A percentile compares a stretch with the other conserved stretches of the same genome.
Evolutionary conservation across 202 grass and related monocot genomes (phyloP).

Genomic region (Setaria italica): DNA sequence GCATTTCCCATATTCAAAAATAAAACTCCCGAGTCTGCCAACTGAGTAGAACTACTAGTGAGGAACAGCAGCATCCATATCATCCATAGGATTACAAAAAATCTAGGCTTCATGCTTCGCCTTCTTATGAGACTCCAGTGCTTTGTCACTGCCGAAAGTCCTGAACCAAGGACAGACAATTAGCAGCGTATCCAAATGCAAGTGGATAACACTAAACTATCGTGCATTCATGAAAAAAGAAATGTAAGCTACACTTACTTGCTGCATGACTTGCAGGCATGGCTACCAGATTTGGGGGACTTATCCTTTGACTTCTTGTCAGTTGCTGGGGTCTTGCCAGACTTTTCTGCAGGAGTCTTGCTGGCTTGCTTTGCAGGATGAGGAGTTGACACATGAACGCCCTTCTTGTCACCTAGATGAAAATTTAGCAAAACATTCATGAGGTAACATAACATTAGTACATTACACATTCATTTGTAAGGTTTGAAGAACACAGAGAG

Average conservation of each 20-base stretch:
- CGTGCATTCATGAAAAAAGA: not conserved
- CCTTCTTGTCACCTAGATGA: slow-evolving; percentile 65
- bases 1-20: slow-evolving; percentile 27
- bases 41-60: not conserved
- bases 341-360: slow-evolving; percentile 50
- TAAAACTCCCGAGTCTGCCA: not conserved
- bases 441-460: not conserved
- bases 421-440: not conserved
- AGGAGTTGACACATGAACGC: slow-evolving; percentile 60
- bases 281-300: slow-evolving; percentile 61
- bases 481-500: not conserved
- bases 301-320: slow-evolving; percentile 62
- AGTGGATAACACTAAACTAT: not conserved
- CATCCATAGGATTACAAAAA: not conserved
- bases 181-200: not conserved
- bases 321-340: slow-evolving; percentile 44
- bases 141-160: slow-evolving; percentile 56
- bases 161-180: slow-evolving; percentile 47
- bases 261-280: slow-evolving; percentile 80
- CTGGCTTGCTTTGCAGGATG: slow-evolving; percentile 62
- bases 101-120: slow-evolving; percentile 58
- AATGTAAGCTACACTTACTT: slow-evolving; percentile 48
- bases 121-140: slow-evolving; percentile 67
- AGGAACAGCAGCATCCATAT: not conserved
- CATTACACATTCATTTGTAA: not conserved